Evolutionary conservation across 2,329 filamentous ascomycete genomes (phyloP), one percentile per base, ranked within the genome.

Genomic region (Monilinia polystroma): DNA sequence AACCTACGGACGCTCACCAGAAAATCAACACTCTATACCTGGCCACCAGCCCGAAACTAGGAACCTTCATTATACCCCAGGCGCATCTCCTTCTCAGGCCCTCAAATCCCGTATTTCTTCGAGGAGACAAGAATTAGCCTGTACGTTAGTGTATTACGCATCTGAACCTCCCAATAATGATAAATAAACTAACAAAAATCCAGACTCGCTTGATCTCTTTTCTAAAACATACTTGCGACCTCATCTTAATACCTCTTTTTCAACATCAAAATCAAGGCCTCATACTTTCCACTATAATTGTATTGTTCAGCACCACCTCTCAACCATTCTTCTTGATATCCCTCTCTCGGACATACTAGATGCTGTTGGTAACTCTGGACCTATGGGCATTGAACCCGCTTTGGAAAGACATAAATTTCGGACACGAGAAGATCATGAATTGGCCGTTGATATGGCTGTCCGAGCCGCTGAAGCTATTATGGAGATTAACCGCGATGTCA

Each of bases 381-480:
- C 55, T 11, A 26, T 57, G 3, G 70, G 71, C 4, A 69, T 72
- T 12, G 38, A 55, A 0, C 65, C 58, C 16, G 69, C 72, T 12
- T 64, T 74, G 11, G 12, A 63, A 16, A 71, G 66, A n/a, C 67
- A 73, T 2, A 68, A 62, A 35, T 32, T 53, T 14, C 72, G 71
- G 71, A 70, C 68, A 16, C 45, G 52, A 14, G 35, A 55, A 12
- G 59, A 66, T 55, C 67, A 69, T 2, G 49, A 53, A 3, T 56
- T 66, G 32, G 71, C 70, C 11, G 68, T 72, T 41, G 63, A 66
- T 23, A 68, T 68, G 7, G 67, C 69, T 6, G 60, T 64, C 43
- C 69, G 68, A 23, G 71, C 72, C 2, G 65, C 71, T 10, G 67
- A 68, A 26, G 68, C 67, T 1, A 71, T 73, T 12, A 51, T 70